A percentile compares a stretch with the other conserved stretches of the same genome.
These are phyloP conservation scores for Coniosporium apollinis DNA, from an alignment of 495 filamentous ascomycete species.

Conservation along the genomic window DNA sequence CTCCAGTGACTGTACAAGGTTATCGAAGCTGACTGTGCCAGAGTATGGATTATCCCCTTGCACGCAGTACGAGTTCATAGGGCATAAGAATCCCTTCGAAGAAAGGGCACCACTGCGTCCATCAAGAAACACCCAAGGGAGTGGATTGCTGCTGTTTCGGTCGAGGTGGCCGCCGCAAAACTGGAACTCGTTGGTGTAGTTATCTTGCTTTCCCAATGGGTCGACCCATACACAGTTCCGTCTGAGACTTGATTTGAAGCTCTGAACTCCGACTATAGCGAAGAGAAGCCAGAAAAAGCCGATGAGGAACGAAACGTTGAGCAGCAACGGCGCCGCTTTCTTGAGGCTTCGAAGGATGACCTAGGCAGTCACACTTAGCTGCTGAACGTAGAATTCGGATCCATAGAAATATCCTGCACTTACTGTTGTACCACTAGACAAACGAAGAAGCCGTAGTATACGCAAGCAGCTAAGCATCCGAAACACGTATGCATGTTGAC, in stretches of 20 bases:
- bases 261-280: conserved; percentile 90
- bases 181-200: conserved; percentile 32
- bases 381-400: too few relatives aligned
- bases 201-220: conserved; percentile 15
- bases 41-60: conserved; percentile 67
- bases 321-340: conserved; percentile 82
- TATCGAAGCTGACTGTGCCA: conserved; percentile 84
- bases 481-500: conserved; percentile 70
- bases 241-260: conserved; percentile 87
- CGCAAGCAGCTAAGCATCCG: conserved; percentile 90
- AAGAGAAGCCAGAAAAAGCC: conserved; percentile 98
- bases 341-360: conserved; percentile 91
- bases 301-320: conserved; percentile 89
- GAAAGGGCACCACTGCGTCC: conserved; percentile 26
- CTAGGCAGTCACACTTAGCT: conserved; percentile 30
- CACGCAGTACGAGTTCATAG: conserved; percentile 63
- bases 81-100: conserved; percentile 87
- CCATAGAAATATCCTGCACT: too few relatives aligned
- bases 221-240: conserved; percentile 80
- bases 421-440: conserved; percentile 83
- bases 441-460: conserved; percentile 69
- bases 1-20: conserved; percentile 78
- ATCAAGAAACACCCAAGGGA: conserved; percentile 48
- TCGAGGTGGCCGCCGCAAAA: conserved; percentile 78
- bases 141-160: conserved; percentile 35